Evolutionary conservation across 768 basidiomycete genomes (phyloP), one percentile per base, ranked within the genome.

Genomic region (Suillus lakei): DNA sequence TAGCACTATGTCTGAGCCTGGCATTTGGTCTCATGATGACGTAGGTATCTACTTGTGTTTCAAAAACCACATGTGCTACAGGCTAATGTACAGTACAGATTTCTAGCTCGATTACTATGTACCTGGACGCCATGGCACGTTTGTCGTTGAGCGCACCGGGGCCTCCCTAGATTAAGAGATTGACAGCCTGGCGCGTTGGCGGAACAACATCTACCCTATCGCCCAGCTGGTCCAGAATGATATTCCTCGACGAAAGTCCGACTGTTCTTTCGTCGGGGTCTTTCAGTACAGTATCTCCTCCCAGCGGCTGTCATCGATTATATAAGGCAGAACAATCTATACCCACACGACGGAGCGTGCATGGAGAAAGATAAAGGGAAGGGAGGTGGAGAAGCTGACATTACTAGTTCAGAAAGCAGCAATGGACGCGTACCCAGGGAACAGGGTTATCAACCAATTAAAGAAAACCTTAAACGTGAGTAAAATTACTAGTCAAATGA

Each of bases 141-240:
- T 98, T 74, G 98, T 98, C 71, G 89, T 99, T 60, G 98, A 99
- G 78, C 89, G 96, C 65, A 92, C 95, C 3, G 96, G 98, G 51
- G 92, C 95, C 13, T 93, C 92, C 69, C 90, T 98, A 84, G 90
- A 90, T 66, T 90, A 91, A 74, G 91, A 90, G 12, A 90, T 86
- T 44, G 90, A 91, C 70, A 85, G 78, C 72, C 82, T 93, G 73
- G 89, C 88, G 65, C 86, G 84, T 66, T 91, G 87, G 90, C 87
- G 89, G 68, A 84, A 86, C 73, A 96, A 95, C 74, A 95, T 97
- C 66, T 89, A 95, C 72, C 87, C 99, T 67, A 91, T 98, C 71
- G 91, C 92, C 64, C 96, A 98, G 77, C 85, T 97, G 60, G 97
- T 98, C 70, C 95, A 97, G 79, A 98, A 98, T 74, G 96, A 98